Base-by-base conservation (phyloP, 768 basidiomycete species). In the Favolaschia claudopus region DNA sequence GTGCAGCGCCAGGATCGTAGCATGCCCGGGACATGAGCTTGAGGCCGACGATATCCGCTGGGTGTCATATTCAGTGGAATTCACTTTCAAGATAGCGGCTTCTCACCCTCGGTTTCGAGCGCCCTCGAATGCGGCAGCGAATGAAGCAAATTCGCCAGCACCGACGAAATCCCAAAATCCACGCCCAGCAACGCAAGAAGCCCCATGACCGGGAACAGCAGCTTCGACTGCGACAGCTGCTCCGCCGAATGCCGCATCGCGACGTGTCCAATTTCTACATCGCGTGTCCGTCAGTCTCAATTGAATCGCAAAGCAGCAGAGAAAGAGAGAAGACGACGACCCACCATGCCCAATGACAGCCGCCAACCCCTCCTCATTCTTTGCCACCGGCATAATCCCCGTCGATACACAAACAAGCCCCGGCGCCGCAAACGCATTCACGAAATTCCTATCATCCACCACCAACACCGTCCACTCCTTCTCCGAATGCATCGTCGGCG, bases 31-130 rank as follows among this genome's bases (percentile, higher is more conserved):
- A 82, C 77, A 90, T 89, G 25, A 98, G 79, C 7, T 82, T 81
- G 42, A 98, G 72, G 8, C 96, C 96, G 47, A 99, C 89, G 27
- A 85, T 81, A 70, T 98, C 96, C 33, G 96, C 96, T 93, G 62
- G 15, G 31, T 43, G 15, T 33, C 19, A 12, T 15, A 29, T 33
- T 12, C 24, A 20, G 37, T 31, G 19, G 58, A 36, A 39, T 22
- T 13, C 1, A 32, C 20, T 31, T 17, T 37, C 10, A 32, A 7
- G 20, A 51, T 20, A 15, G 45, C 17, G 13, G 22, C 36, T 24
- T 34, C 68, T 50, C 29, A 87, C 92, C 92, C 83, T 98, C 95
- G 4, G 82, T 77, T 71, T 99, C 96, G 43, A 90, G 85, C 19
- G 76, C 85, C 48, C 96, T 78, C 0, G 91, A 93, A 72, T 97